These are phyloP conservation scores for Boletus sp. DNA, from an alignment of 768 basidiomycete genomes.

Conservation along the genomic window DNA sequence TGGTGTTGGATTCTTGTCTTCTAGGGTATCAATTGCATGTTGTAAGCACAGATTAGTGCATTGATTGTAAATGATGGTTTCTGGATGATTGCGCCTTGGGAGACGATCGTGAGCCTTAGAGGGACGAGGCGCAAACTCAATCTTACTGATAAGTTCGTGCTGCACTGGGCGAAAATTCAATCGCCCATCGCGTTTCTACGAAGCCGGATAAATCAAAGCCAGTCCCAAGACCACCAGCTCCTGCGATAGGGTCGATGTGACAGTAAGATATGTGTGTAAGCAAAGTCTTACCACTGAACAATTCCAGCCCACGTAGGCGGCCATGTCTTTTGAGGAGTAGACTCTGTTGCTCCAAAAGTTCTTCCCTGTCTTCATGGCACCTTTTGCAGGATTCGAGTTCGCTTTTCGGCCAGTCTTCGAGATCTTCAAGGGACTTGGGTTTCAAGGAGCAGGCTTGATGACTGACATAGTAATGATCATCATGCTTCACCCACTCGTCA, in stretches of 20 bases:
- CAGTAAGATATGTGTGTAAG: background rate
- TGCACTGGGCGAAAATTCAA: constrained; percentile 64
- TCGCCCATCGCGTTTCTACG: constrained; percentile 65
- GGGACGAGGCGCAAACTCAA: background rate
- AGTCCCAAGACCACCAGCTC: constrained; percentile 72
- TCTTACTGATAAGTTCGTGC: constrained; percentile 62
- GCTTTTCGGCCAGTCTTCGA: constrained; percentile 24
- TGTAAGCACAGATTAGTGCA: constrained; percentile 59
- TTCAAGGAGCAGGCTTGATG: constrained; percentile 25
- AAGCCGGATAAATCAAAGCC: constrained; percentile 62
- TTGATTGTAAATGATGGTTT: constrained; percentile 61
- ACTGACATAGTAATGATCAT: constrained; percentile 61
- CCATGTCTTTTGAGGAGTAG: constrained; percentile 37
- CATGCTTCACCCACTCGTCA: constrained; percentile 43
- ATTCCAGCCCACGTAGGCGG: constrained; percentile 58
- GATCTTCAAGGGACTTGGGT: constrained; percentile 20
- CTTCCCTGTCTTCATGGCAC: constrained; percentile 39
- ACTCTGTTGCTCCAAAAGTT: constrained; percentile 28
- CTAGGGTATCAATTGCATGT: constrained; percentile 50
- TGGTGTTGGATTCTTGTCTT: constrained; percentile 40
- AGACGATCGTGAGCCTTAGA: background rate
- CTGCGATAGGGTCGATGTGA: constrained; percentile 33
- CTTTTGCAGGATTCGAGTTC: constrained; percentile 38
- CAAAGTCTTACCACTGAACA: constrained; percentile 58
- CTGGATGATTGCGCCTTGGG: constrained; percentile 60